Evolutionary conservation across 2,329 filamentous ascomycete genomes (phyloP).

Genomic region (Hypoxylon sp.): DNA sequence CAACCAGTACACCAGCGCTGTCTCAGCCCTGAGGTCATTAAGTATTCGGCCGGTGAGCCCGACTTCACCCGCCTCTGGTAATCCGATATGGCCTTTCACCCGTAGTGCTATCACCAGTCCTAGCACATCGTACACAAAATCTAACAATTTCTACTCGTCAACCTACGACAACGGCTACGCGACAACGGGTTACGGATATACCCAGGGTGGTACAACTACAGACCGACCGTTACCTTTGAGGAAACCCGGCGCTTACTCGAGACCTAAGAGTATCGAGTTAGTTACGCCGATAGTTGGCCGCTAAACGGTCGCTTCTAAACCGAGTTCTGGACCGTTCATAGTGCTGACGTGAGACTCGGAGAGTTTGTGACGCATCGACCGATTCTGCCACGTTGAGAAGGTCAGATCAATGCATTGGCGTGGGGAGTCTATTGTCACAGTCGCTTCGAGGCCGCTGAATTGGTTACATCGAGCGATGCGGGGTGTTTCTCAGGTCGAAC

Average conservation of each 20-base stretch:
- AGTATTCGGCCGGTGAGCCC: constrained; percentile 69
- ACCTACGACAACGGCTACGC: constrained; percentile 67
- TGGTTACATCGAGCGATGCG: constrained; percentile 47
- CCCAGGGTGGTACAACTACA: constrained; percentile 55
- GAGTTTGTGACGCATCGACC: constrained; percentile 41
- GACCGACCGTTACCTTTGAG: constrained; percentile 72
- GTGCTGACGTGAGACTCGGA: constrained; percentile 47
- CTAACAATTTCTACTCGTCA: constrained; percentile 63
- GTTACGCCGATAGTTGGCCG: constrained; percentile 72
- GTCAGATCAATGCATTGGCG: constrained; percentile 39
- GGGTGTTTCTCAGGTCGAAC: constrained; percentile 39
- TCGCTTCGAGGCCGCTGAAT: constrained; percentile 34
- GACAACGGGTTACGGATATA: constrained; percentile 58
- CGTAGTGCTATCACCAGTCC: constrained; percentile 68
- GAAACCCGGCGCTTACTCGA: constrained; percentile 67
- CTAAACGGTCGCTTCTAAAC: constrained; percentile 51
- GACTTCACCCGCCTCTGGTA: constrained; percentile 65
- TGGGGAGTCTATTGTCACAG: constrained; percentile 39
- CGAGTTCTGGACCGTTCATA: constrained; percentile 31
- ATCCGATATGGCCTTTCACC: constrained; percentile 68
- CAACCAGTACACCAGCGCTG: constrained; percentile 65
- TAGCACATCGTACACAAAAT: constrained; percentile 66
- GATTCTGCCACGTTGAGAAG: constrained; percentile 41
- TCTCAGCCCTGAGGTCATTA: constrained; percentile 70
- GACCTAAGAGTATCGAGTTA: constrained; percentile 75